phyloP scores from a whole-genome alignment of 176 grass and related monocot genomes.

The Carex littledalei region DNA sequence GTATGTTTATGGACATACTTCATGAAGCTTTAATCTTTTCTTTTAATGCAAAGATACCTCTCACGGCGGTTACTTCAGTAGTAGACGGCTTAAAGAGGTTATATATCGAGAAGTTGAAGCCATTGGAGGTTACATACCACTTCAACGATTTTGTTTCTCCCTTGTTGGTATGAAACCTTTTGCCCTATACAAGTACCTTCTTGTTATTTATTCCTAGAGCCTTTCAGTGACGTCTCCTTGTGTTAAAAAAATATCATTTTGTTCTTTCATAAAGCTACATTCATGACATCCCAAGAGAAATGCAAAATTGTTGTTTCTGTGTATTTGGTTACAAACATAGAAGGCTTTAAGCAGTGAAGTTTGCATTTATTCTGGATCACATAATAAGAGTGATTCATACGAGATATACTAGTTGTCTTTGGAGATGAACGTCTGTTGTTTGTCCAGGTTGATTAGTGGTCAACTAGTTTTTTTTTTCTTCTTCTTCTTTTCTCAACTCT shows the following conservation, averaged over 20 bases:
- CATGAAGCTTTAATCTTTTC: conserved; percentile 21
- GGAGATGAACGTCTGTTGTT: neutral
- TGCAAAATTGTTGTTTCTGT: neutral
- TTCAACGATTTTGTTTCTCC: conserved; percentile 96
- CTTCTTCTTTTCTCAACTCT: neutral
- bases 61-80: conserved; percentile 90
- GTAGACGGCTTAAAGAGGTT: conserved; percentile 89
- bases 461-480: neutral
- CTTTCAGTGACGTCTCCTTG: neutral
- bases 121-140: conserved; percentile 92
- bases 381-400: neutral
- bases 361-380: neutral
- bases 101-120: conserved; percentile 91
- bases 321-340: neutral
- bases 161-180: conserved; percentile 53
- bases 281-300: neutral
- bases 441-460: neutral
- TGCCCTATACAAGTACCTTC: neutral
- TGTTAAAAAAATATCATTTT: neutral
- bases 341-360: neutral
- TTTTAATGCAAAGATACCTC: conserved; percentile 53
- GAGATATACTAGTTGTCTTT: neutral
- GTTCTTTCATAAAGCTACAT: conserved; percentile 22
- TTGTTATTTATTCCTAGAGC: neutral
- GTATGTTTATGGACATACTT: neutral